These are phyloP conservation scores for Aegle marmelos DNA, from an alignment of 345 rosid genomes.

Conservation along the genomic window DNA sequence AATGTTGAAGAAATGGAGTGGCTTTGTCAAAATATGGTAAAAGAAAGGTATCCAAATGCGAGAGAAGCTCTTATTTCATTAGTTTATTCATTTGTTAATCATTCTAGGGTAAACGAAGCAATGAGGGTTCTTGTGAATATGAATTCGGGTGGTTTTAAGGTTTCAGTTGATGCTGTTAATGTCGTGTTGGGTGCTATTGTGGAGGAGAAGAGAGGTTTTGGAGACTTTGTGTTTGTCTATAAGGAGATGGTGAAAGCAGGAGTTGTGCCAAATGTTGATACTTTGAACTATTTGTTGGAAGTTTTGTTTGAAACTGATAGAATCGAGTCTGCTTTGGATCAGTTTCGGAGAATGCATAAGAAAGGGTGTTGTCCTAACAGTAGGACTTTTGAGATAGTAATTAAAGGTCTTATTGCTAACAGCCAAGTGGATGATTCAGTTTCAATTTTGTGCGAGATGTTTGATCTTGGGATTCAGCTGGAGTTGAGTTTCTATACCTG, in stretches of 20 bases:
- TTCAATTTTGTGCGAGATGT: conserved; percentile 39
- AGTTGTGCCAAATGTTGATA: conserved; percentile 37
- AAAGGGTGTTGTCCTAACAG: conserved; percentile 43
- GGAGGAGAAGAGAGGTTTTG: conserved; percentile 36
- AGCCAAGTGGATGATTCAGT: conserved; percentile 32
- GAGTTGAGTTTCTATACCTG: conserved; percentile 34
- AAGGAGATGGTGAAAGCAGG: conserved; percentile 65
- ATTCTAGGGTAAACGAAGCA: conserved; percentile 35
- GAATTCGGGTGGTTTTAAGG: conserved; percentile 33
- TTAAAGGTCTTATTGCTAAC: conserved; percentile 35
- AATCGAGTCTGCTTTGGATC: conserved; percentile 44
- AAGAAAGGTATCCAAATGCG: conserved; percentile 27
- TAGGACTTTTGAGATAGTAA: conserved; percentile 47
- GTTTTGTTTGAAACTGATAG: conserved; percentile 36
- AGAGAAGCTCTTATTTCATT: conserved; percentile 34
- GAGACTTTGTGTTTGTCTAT: conserved; percentile 43
- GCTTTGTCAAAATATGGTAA: conserved; percentile 39
- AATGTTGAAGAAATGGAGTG: conserved; percentile 34
- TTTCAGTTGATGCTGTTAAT: conserved; percentile 36
- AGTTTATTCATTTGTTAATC: conserved; percentile 34
- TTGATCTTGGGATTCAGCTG: conserved; percentile 22
- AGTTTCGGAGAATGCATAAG: conserved; percentile 47
- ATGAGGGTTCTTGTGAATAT: conserved; percentile 34
- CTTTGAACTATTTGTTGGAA: conserved; percentile 48
- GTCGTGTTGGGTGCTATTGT: conserved; percentile 38